A percentile compares a stretch with the other conserved stretches of the same genome.
Conservation (phyloP, 2,329 filamentous ascomycete species). For the Daldinia sp. region DNA sequence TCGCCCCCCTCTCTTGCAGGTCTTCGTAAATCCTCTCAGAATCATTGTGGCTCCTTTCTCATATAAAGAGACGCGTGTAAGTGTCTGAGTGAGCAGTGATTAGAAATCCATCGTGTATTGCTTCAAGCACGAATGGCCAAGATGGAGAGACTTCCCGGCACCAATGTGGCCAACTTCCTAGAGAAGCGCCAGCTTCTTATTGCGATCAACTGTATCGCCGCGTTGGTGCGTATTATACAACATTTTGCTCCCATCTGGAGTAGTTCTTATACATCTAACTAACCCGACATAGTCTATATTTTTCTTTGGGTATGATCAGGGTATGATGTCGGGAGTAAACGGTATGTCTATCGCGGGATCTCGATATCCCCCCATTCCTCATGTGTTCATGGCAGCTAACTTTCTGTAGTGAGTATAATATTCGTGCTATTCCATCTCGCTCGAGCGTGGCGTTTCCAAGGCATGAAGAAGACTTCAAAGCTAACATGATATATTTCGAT, state of each 20-base stretch:
- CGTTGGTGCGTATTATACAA: conserved; percentile 53
- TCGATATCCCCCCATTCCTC: not conserved
- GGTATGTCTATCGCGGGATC: not conserved
- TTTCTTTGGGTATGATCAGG: conserved; percentile 73
- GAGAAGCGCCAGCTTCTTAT: conserved; percentile 51
- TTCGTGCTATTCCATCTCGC: not conserved
- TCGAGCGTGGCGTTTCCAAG: not conserved
- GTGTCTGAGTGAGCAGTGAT: conserved; percentile 10
- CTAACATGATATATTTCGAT: not conserved
- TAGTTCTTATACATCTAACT: conserved; percentile 21
- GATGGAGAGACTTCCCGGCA: conserved; percentile 51
- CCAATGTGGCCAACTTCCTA: conserved; percentile 51
- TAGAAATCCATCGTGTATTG: conserved; percentile 17
- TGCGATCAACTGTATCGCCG: conserved; percentile 71
- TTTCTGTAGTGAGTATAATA: not conserved
- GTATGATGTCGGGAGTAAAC: conserved; percentile 73
- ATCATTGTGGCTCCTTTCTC: not conserved
- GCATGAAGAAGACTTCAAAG: not conserved
- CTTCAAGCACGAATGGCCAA: conserved; percentile 21
- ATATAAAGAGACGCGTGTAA: conserved; percentile 2
- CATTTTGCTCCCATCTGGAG: not conserved
- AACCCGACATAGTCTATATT: conserved; percentile 64
- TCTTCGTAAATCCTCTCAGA: conserved; percentile 17
- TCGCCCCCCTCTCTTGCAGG: conserved; percentile 23
- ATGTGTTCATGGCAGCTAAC: not conserved